Percentiles rank a stretch among this genome's conserved stretches.
phyloP scores from a whole-genome alignment of 805 yeast genomes.

The Yamadazyma akitaensis region DNA sequence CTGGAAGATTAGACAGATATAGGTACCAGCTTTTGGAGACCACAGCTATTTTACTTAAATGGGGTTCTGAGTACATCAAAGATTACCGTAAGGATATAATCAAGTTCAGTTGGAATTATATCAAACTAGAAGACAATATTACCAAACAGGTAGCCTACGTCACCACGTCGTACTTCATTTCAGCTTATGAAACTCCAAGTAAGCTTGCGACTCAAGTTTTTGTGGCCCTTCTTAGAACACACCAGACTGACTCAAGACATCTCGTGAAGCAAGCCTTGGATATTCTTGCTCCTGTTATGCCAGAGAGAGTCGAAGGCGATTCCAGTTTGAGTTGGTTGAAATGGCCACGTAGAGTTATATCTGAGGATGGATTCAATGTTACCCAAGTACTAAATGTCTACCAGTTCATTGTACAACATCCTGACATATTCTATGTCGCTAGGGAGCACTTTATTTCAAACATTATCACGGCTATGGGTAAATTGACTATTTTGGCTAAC shows the following conservation, averaged over 20 bases:
- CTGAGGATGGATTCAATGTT: conserved; percentile 86
- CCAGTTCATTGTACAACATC: conserved; percentile 82
- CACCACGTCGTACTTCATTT: conserved; percentile 79
- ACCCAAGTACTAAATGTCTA: conserved; percentile 84
- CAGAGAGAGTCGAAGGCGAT: conserved; percentile 58
- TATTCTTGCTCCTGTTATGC: conserved; percentile 81
- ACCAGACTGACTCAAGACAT: conserved; percentile 78
- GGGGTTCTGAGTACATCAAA: conserved; percentile 56
- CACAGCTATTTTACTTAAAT: conserved; percentile 71
- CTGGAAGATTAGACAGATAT: conserved; percentile 71
- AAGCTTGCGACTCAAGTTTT: conserved; percentile 89
- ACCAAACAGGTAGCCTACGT: conserved; percentile 93
- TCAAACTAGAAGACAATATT: conserved; percentile 82
- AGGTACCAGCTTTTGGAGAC: conserved; percentile 77
- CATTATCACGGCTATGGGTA: conserved; percentile 89
- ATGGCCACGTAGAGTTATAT: conserved; percentile 89
- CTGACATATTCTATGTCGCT: conserved; percentile 78
- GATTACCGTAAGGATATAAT: conserved; percentile 78
- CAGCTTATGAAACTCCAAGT: conserved; percentile 83
- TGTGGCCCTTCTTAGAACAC: conserved; percentile 81
- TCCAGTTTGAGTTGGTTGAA: conserved; percentile 75
- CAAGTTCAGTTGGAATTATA: conserved; percentile 91
- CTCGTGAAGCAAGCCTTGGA: conserved; percentile 87
- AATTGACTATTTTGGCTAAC: conserved; percentile 72
- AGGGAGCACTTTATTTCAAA: conserved; percentile 87